A percentile compares a stretch with the other conserved stretches of the same genome.
phyloP scores from a whole-genome alignment of 257 asterid genomes.

The Primulina eburnea region DNA sequence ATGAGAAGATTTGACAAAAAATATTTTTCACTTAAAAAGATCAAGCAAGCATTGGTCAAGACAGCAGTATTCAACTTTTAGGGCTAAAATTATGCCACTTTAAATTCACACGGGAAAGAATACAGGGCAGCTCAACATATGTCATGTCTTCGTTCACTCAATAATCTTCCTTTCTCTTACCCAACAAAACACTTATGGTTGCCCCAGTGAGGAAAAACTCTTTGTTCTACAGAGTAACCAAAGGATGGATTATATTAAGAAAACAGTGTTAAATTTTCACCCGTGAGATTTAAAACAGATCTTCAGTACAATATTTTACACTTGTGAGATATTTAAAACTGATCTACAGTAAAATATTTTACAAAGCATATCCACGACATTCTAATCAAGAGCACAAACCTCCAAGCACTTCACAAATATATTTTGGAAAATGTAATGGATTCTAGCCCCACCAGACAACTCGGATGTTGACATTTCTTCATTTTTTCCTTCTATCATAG shows the following conservation, averaged over 20 bases:
- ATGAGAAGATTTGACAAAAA: neutral
- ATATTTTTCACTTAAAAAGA: constrained; percentile 6
- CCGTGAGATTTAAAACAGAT: neutral
- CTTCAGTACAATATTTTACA: constrained; percentile 3
- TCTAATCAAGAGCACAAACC: constrained; percentile 48
- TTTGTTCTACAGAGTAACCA: neutral
- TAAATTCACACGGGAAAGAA: constrained; percentile 8
- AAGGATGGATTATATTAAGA: too few species aligned
- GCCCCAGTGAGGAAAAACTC: neutral
- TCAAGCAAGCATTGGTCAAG: constrained; percentile 9
- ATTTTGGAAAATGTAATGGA: constrained; percentile 89
- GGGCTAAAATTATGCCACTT: neutral
- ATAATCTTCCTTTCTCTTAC: constrained; percentile 2
- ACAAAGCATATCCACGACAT: constrained; percentile 20
- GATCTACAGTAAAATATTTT: constrained; percentile 17
- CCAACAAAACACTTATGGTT: neutral
- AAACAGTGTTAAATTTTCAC: neutral
- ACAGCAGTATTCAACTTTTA: neutral
- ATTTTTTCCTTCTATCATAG: constrained; percentile 89
- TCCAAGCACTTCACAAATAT: constrained; percentile 88
- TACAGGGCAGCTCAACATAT: neutral
- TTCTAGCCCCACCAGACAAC: constrained; percentile 97
- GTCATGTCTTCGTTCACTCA: neutral
- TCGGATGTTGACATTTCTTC: constrained; percentile 92
- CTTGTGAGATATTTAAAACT: constrained; percentile 10